Conservation (phyloP, 768 basidiomycete genomes). For the Agaricus blazei region DNA sequence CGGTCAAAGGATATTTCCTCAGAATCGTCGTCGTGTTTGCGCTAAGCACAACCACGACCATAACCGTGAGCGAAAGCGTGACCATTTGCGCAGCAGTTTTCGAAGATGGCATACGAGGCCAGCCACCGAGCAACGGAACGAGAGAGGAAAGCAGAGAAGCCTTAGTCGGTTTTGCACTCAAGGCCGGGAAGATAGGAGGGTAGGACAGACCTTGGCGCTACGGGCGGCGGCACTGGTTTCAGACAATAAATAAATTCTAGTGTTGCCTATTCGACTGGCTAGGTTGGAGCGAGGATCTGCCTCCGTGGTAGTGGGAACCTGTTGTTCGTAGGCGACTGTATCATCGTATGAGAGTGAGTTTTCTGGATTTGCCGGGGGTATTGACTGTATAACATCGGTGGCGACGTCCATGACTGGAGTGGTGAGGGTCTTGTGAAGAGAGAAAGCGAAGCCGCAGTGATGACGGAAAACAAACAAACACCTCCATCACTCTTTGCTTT, state of each 20-base stretch:
- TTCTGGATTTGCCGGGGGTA: neutral
- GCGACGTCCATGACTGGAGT: constrained; percentile 42
- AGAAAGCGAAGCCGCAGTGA: neutral
- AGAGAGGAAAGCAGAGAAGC: constrained; percentile 10
- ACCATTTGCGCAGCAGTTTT: neutral
- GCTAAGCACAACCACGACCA: constrained; percentile 25
- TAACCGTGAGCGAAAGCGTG: neutral
- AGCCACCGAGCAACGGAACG: neutral
- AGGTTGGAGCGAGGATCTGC: constrained; percentile 31
- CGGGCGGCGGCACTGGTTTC: constrained; percentile 57
- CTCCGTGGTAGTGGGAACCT: constrained; percentile 34
- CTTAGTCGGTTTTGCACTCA: constrained; percentile 37
- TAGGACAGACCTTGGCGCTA: constrained; percentile 66
- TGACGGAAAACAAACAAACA: constrained; percentile 5
- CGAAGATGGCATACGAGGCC: neutral
- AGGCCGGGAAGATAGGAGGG: constrained; percentile 28
- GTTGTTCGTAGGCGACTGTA: constrained; percentile 51
- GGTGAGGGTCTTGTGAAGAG: constrained; percentile 5
- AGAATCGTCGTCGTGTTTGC: constrained; percentile 30
- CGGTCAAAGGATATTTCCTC: constrained; percentile 16
- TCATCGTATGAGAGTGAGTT: constrained; percentile 50
- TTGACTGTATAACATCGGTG: constrained; percentile 24
- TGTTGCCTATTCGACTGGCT: constrained; percentile 63
- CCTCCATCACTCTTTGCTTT: neutral
- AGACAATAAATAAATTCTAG: constrained; percentile 74